Evolutionary conservation across 2,329 filamentous ascomycete species (phyloP).

Genomic region (Nannizziopsis barbatae): DNA sequence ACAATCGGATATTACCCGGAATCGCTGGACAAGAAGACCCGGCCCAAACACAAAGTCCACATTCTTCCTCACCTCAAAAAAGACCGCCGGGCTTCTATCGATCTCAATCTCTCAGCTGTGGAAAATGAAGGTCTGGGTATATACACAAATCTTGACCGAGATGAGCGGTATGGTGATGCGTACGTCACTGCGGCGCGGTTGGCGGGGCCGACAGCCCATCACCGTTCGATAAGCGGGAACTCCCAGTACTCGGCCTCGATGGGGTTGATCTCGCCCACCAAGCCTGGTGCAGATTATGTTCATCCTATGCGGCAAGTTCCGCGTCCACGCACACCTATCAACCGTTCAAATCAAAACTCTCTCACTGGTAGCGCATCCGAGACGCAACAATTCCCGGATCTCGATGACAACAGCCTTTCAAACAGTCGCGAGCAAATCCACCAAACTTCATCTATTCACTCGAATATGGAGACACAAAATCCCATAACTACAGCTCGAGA

Average conservation of each 20-base stretch:
- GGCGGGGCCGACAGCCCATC: conserved; percentile 31
- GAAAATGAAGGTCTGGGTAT: conserved; percentile 50
- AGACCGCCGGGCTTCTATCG: conserved; percentile 41
- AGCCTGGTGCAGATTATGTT: conserved; percentile 42
- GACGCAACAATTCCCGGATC: conserved; percentile 30
- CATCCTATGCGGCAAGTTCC: conserved; percentile 47
- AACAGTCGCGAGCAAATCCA: conserved; percentile 13
- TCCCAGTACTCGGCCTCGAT: conserved; percentile 43
- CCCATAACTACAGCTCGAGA: conserved; percentile 32
- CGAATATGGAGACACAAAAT: conserved; percentile 22
- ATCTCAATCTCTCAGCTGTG: conserved; percentile 44
- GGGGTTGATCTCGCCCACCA: conserved; percentile 35
- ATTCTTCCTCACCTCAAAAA: conserved; percentile 48
- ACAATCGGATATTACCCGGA: conserved; percentile 1
- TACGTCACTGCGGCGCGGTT: conserved; percentile 25
- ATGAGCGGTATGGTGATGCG: conserved; percentile 21
- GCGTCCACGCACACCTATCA: conserved; percentile 42
- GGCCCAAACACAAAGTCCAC: conserved; percentile 27
- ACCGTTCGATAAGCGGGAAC: conserved; percentile 44
- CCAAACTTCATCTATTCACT: conserved; percentile 29
- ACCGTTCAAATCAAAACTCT: conserved; percentile 41
- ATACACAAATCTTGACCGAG: conserved; percentile 28
- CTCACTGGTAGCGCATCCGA: conserved; percentile 34
- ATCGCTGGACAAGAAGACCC: conserved; percentile 6
- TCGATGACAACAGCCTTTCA: conserved; percentile 9